These are phyloP conservation scores for Aureobasidium lini DNA, from an alignment of 2,329 filamentous ascomycete species.

Conservation along the genomic window DNA sequence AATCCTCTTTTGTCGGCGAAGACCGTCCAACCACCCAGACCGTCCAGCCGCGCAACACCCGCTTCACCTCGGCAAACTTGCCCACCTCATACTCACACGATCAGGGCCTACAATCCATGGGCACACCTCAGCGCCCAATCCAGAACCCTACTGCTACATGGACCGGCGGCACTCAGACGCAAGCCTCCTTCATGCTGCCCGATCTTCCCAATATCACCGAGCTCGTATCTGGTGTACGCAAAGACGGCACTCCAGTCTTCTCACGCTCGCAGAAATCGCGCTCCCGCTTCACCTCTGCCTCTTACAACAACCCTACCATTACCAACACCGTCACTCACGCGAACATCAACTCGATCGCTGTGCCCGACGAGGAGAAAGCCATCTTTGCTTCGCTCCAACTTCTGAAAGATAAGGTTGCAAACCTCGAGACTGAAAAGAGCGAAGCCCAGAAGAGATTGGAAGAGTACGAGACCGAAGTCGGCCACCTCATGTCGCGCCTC, in stretches of 20 bases:
- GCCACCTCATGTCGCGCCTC: slow-evolving; percentile 43
- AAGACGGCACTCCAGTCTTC: slow-evolving; percentile 52
- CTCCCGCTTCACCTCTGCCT: slow-evolving; percentile 48
- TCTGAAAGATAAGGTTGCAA: slow-evolving; percentile 49
- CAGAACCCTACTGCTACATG: slow-evolving; percentile 27
- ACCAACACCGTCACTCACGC: slow-evolving; percentile 31
- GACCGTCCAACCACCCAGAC: slow-evolving; percentile 38
- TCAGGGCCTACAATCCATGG: slow-evolving; percentile 9
- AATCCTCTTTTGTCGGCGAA: slow-evolving; percentile 44
- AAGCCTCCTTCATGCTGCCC: slow-evolving; percentile 54
- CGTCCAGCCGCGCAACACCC: slow-evolving; percentile 44
- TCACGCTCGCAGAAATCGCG: slow-evolving; percentile 42
- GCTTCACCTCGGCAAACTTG: slow-evolving; percentile 37
- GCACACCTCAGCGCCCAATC: slow-evolving; percentile 20
- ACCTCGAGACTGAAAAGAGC: slow-evolving; percentile 49
- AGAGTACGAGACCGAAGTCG: slow-evolving; percentile 54
- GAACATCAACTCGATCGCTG: slow-evolving; percentile 46
- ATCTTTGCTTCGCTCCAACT: slow-evolving; percentile 54
- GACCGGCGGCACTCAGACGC: slow-evolving; percentile 41
- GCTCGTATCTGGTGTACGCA: slow-evolving; percentile 51
- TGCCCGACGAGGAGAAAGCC: slow-evolving; percentile 56
- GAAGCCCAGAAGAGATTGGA: slow-evolving; percentile 46
- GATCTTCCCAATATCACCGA: slow-evolving; percentile 55
- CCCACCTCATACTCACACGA: slow-evolving; percentile 8
- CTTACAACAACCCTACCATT: slow-evolving; percentile 22